Conservation (phyloP, 192 early-diverging fungal genomes). For the Coemansia aciculifera region DNA sequence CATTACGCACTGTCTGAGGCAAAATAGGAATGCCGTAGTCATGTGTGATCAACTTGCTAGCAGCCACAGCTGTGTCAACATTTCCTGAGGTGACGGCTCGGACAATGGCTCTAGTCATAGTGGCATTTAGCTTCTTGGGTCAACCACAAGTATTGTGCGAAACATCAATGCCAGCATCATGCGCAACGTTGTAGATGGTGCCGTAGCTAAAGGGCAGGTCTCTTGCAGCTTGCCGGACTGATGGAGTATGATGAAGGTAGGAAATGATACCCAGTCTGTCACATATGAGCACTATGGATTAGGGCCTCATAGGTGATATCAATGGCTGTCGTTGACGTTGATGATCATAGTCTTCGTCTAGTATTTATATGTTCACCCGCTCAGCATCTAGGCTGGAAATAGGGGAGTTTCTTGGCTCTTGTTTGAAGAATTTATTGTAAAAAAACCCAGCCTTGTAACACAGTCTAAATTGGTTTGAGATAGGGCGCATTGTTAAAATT, state of each 20-base stretch:
- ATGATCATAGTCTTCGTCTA: too few species aligned
- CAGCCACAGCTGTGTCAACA: not conserved
- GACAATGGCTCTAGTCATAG: not conserved
- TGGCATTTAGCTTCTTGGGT: not conserved
- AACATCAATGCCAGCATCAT: not conserved
- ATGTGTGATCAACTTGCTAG: not conserved
- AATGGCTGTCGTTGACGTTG: too few species aligned
- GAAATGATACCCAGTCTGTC: not conserved
- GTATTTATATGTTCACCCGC: too few species aligned
- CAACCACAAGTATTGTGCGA: not conserved
- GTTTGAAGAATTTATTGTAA: too few species aligned
- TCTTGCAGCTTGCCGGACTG: not conserved
- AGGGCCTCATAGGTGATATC: too few species aligned
- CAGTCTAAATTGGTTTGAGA: not conserved
- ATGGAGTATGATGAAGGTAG: not conserved
- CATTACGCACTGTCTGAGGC: not conserved
- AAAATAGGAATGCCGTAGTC: not conserved
- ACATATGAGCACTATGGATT: too few species aligned
- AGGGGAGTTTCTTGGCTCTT: too few species aligned
- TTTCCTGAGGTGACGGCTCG: not conserved
- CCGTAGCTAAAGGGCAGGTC: not conserved
- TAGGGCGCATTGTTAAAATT: not conserved
- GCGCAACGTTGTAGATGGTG: not conserved
- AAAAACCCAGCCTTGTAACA: too few species aligned
- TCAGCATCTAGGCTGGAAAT: too few species aligned